Base-by-base conservation (phyloP, 2,329 filamentous ascomycete species). In the Fusarium fracticaudum region DNA sequence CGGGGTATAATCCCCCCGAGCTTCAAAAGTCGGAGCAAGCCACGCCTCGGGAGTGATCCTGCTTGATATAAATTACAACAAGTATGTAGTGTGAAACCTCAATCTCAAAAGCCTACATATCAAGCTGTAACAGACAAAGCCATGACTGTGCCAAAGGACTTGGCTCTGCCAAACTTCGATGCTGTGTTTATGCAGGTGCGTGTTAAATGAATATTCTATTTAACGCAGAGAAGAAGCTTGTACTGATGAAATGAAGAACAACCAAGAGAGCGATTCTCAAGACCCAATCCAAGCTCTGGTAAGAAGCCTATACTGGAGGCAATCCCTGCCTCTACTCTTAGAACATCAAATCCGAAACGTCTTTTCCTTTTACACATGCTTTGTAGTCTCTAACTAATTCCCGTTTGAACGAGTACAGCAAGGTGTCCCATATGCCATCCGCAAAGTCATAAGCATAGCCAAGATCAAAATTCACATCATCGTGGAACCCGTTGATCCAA, bases 281-380 rank as follows among this genome's bases (percentile, higher is more conserved):
- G 51, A 29, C 35, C 35, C 35, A 18, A 55, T 55, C 1, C 51
- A 55, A 55, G 51, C 51, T 10, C 8, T 55, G 24, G 51, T 55
- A 54, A 15, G 33, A 35, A 35, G 33, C 3, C 33, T 1, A 15
- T 15, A 35, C 14, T 15, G 33, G 14, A 8, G 33, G 33, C 14
- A 15, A 15, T 15, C 33, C 0, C 1, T 35, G 33, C 33, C 33
- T 35, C 33, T 17, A 35, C 14, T 35, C 33, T 8, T n/a, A 10
- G 0, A 2, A 35, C 11, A 7, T 31, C 14, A 24, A 13, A 18
- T 5, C 3, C 0, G 11, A 8, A 5, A 8, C 5, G 22, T 8
- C 14, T 7, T n/a, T 2, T 3, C 22, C 22, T 20, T 9, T 22
- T 26, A 13, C 4, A 15, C 0, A 35, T 12, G 4, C 3, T 18